phyloP scores from a whole-genome alignment of 352 stramenopile species.

The Phytopythium oedochilum region DNA sequence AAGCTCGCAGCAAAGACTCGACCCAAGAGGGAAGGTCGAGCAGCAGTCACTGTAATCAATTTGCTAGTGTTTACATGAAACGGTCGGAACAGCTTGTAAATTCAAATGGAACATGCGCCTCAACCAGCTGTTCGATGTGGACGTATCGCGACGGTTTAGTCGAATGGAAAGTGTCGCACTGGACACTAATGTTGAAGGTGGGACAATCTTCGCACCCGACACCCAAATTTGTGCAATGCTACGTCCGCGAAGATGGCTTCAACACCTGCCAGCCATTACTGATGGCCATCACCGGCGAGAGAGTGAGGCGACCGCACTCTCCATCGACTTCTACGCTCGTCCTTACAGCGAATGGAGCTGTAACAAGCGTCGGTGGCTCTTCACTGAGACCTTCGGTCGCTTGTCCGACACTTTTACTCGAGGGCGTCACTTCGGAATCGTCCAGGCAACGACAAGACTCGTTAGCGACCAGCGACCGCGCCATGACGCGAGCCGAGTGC shows the following conservation, averaged over 20 bases:
- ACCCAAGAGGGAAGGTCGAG: no score
- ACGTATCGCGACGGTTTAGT: background rate
- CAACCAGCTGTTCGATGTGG: background rate
- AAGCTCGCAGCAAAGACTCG: no score
- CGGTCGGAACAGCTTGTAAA: no score
- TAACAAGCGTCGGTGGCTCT: background rate
- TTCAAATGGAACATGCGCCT: background rate
- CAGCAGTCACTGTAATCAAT: background rate
- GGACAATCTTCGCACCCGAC: no score
- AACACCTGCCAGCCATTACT: background rate
- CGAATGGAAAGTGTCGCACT: background rate
- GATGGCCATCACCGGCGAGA: background rate
- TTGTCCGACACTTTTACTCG: background rate
- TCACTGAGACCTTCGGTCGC: background rate
- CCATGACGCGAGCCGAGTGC: slow-evolving; percentile 28
- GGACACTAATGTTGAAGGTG: background rate
- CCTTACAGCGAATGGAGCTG: background rate
- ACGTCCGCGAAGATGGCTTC: background rate
- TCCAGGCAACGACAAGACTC: background rate
- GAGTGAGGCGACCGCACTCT: background rate
- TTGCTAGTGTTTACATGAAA: background rate
- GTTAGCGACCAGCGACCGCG: background rate
- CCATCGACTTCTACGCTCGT: background rate
- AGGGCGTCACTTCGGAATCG: background rate
- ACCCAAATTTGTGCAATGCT: no score